Conservation (phyloP, 306 rosid species). For the Neltuma alba region DNA sequence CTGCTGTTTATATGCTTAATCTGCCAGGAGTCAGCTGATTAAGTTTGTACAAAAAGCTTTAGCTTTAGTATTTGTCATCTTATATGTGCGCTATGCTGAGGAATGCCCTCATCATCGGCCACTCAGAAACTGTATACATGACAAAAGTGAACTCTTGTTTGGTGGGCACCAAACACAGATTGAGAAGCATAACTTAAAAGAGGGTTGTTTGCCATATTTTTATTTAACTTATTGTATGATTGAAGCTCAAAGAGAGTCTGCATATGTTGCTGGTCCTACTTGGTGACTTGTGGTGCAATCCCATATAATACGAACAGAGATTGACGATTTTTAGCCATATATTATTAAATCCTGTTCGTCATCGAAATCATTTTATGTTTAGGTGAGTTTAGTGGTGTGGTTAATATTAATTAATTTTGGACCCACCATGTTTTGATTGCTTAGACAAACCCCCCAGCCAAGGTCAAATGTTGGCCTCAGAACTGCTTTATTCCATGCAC, state of each 20-base stretch:
- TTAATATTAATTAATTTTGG: slow-evolving; percentile 43
- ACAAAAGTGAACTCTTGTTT: slow-evolving; percentile 52
- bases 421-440: slow-evolving; percentile 56
- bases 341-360: slow-evolving; percentile 25
- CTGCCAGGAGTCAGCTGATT: neutral
- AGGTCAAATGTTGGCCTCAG: slow-evolving; percentile 57
- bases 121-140: slow-evolving; percentile 37
- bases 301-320: slow-evolving; percentile 28
- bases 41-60: neutral
- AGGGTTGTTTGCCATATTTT: slow-evolving; percentile 4
- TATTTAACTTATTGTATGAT: slow-evolving; percentile 40
- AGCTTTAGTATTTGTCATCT: slow-evolving; percentile 39
- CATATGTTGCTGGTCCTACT: slow-evolving; percentile 34
- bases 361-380: slow-evolving; percentile 42
- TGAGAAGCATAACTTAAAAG: slow-evolving; percentile 25
- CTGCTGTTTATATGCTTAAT: neutral
- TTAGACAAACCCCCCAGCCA: slow-evolving; percentile 41
- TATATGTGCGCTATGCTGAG: slow-evolving; percentile 22
- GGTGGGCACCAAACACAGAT: slow-evolving; percentile 40
- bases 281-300: slow-evolving; percentile 40
- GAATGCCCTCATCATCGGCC: slow-evolving; percentile 38
- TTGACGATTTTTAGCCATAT: slow-evolving; percentile 32
- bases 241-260: slow-evolving; percentile 27
- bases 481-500: slow-evolving; percentile 58
- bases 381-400: slow-evolving; percentile 40